These are phyloP conservation scores for Collybiopsis confluens DNA, from an alignment of 768 basidiomycete genomes.

Conservation along the genomic window DNA sequence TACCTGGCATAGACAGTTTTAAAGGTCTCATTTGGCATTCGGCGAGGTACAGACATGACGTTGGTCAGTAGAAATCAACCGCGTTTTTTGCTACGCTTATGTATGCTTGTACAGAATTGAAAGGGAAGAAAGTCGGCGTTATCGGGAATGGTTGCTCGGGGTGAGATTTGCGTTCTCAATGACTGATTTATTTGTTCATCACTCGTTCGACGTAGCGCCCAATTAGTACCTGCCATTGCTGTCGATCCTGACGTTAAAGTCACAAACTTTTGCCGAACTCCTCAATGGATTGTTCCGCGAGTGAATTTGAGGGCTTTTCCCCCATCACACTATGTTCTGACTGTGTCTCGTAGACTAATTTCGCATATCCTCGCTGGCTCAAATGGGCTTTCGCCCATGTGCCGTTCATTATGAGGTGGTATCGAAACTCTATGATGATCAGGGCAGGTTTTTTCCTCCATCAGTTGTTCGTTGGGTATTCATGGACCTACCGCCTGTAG, in stretches of 20 bases:
- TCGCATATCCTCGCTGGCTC: conserved; percentile 34
- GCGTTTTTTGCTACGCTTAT: not conserved
- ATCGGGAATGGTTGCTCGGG: conserved; percentile 64
- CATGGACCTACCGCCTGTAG: conserved; percentile 18
- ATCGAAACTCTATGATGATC: conserved; percentile 45
- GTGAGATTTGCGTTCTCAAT: conserved; percentile 26
- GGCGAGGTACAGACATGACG: conserved; percentile 50
- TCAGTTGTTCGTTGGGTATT: not conserved
- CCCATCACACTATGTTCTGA: not conserved
- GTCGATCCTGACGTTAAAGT: conserved; percentile 44
- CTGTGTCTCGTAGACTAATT: conserved; percentile 27
- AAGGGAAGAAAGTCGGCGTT: conserved; percentile 52
- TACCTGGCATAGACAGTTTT: conserved; percentile 41
- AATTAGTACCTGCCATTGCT: conserved; percentile 54
- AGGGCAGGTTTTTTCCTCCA: conserved; percentile 29
- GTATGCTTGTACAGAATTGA: conserved; percentile 22
- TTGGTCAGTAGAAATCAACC: conserved; percentile 16
- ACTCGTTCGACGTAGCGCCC: conserved; percentile 38
- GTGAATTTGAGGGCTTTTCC: no score
- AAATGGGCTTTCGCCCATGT: conserved; percentile 55
- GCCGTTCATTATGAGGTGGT: conserved; percentile 43
- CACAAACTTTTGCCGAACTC: conserved; percentile 56
- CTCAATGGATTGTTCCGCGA: conserved; percentile 52
- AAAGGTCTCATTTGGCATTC: conserved; percentile 52
- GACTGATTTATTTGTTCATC: no score